phyloP scores from a whole-genome alignment of 1,139 yeast species.

The Debaryomyces coudertii region DNA sequence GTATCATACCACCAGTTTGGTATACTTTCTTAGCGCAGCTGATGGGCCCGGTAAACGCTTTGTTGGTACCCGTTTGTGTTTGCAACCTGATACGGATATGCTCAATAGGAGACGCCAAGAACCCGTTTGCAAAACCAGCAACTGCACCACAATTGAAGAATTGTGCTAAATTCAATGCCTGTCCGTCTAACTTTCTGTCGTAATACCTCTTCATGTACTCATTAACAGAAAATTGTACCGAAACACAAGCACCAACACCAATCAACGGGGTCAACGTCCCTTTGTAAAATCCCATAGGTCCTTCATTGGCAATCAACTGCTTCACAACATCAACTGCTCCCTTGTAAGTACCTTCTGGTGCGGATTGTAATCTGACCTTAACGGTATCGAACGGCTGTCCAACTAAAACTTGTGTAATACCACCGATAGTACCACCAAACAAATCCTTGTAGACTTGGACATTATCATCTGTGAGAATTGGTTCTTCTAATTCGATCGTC shows the following conservation, averaged over 20 bases:
- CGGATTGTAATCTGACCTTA: slow-evolving; percentile 86
- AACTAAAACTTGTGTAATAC: slow-evolving; percentile 90
- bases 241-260: slow-evolving; percentile 94
- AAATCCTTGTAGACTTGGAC: slow-evolving; percentile 75
- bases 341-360: slow-evolving; percentile 72
- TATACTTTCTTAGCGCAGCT: slow-evolving; percentile 71
- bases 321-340: slow-evolving; percentile 80
- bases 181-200: slow-evolving; percentile 43
- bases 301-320: slow-evolving; percentile 72
- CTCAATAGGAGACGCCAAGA: slow-evolving; percentile 89
- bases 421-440: slow-evolving; percentile 90
- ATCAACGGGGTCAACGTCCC: slow-evolving; percentile 84
- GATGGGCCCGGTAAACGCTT: slow-evolving; percentile 70
- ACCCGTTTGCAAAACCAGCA: slow-evolving; percentile 88
- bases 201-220: slow-evolving; percentile 88
- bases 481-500: slow-evolving; percentile 54
- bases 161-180: slow-evolving; percentile 52
- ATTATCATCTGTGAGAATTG: slow-evolving; percentile 41
- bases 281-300: slow-evolving; percentile 79
- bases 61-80: slow-evolving; percentile 64
- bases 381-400: slow-evolving; percentile 97
- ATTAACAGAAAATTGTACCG: slow-evolving; percentile 80
- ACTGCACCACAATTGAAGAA: slow-evolving; percentile 81
- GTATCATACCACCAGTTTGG: slow-evolving; percentile 51
- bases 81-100: slow-evolving; percentile 90